Percentiles rank a stretch among this genome's conserved stretches.
Evolutionary conservation across 2,329 filamentous ascomycete genomes (phyloP).

Genomic region (Aspergillus felis): DNA sequence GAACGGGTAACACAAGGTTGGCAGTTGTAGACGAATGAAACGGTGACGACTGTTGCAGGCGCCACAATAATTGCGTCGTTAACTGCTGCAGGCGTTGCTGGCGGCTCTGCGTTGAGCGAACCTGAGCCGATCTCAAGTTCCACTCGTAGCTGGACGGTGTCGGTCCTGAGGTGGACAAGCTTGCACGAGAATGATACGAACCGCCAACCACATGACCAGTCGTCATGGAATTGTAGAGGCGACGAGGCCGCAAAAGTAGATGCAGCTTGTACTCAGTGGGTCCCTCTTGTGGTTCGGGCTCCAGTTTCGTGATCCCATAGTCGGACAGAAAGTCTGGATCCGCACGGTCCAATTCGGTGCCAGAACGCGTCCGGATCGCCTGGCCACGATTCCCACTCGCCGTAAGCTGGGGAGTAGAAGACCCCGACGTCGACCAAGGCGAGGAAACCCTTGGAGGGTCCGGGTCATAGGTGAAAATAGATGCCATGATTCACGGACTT

Average conservation of each 20-base stretch:
- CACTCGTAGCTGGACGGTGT: slow-evolving; percentile 29
- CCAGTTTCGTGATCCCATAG: slow-evolving; percentile 69
- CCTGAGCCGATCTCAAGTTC: slow-evolving; percentile 34
- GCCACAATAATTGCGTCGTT: slow-evolving; percentile 92
- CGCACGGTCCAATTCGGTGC: slow-evolving; percentile 37
- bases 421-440: slow-evolving; percentile 70
- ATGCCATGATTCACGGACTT: slow-evolving; percentile 61
- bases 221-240: slow-evolving; percentile 68
- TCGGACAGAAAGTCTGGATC: slow-evolving; percentile 44
- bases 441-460: slow-evolving; percentile 84
- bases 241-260: slow-evolving; percentile 72
- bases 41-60: slow-evolving; percentile 88
- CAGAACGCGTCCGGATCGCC: slow-evolving; percentile 25
- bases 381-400: slow-evolving; percentile 21
- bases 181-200: slow-evolving; percentile 45
- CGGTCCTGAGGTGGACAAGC: slow-evolving; percentile 18
- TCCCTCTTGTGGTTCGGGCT: slow-evolving; percentile 88
- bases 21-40: slow-evolving; percentile 78
- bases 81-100: slow-evolving; percentile 84
- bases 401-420: slow-evolving; percentile 36
- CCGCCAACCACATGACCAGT: slow-evolving; percentile 56
- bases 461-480: slow-evolving; percentile 91
- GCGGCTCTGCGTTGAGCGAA: slow-evolving; percentile 63
- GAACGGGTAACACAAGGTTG: slow-evolving; percentile 68
- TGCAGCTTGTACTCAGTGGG: slow-evolving; percentile 97